These are phyloP conservation scores for Plasmodium blacklocki DNA, from an alignment of 169 alveolate species.

Conservation along the genomic window DNA sequence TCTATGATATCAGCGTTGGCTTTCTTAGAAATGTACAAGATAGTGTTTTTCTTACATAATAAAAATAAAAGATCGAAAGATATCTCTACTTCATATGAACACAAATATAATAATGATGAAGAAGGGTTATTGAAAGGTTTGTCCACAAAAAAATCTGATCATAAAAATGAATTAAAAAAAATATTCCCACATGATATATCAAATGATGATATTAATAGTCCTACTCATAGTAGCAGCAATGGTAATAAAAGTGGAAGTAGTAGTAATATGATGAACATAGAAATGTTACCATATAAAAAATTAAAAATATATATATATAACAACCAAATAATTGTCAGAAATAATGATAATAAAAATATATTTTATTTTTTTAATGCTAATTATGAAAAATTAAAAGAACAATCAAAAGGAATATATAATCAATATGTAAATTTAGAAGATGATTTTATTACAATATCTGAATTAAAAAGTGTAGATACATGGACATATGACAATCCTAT, in stretches of 20 bases:
- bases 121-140: too few relatives aligned
- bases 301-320: slow-evolving; percentile 16
- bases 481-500: slow-evolving; percentile 3
- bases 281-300: not conserved
- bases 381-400: slow-evolving; percentile 21
- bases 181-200: not conserved
- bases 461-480: not conserved
- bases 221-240: not conserved
- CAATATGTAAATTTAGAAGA: slow-evolving; percentile 57
- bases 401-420: slow-evolving; percentile 5
- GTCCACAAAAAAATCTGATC: not conserved
- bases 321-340: slow-evolving; percentile 14
- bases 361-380: slow-evolving; percentile 39
- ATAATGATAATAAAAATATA: slow-evolving; percentile 9
- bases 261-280: slow-evolving; percentile 1
- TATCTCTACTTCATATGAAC: too few relatives aligned
- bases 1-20: slow-evolving; percentile 57
- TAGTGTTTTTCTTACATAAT: slow-evolving; percentile 23
- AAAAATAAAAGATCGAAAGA: not conserved
- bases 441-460: slow-evolving; percentile 34
- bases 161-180: not conserved
- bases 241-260: too few relatives aligned
- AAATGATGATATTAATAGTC: not conserved
- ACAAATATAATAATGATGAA: not conserved
- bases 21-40: slow-evolving; percentile 36